Evolutionary conservation across 129 eudicot species (phyloP).

Genomic region (Arctium minus): DNA sequence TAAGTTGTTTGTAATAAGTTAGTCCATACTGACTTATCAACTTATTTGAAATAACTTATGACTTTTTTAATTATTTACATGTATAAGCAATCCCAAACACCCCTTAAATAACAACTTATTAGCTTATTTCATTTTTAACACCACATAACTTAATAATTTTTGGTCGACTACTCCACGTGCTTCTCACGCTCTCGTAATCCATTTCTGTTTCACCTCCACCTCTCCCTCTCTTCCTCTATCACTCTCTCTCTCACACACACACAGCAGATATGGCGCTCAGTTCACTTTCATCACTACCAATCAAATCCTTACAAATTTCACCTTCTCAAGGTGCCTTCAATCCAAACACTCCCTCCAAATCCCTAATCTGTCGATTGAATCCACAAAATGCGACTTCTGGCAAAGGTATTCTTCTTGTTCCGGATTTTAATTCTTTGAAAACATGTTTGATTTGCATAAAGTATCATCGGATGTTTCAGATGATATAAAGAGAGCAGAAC

Average conservation of each 20-base stretch:
- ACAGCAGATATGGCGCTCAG: slow-evolving; percentile 45
- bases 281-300: slow-evolving; percentile 52
- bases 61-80: too few species aligned
- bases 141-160: too few species aligned
- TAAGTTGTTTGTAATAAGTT: too few species aligned
- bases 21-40: too few species aligned
- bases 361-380: slow-evolving; percentile 29
- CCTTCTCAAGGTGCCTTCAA: slow-evolving; percentile 21
- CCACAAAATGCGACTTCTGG: slow-evolving; percentile 19
- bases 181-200: slow-evolving; percentile 27
- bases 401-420: slow-evolving; percentile 21
- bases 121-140: too few species aligned
- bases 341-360: slow-evolving; percentile 26
- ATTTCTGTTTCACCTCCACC: slow-evolving; percentile 10
- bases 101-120: too few species aligned
- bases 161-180: slow-evolving; percentile 9
- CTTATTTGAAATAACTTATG: too few species aligned
- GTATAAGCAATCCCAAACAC: too few species aligned
- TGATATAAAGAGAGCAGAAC: slow-evolving; percentile 24
- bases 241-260: background rate
- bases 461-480: background rate
- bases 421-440: background rate
- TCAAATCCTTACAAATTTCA: slow-evolving; percentile 40
- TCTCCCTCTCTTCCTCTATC: background rate
- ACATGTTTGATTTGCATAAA: background rate